Base-by-base conservation (phyloP, 176 grass and related monocot species). In the Secale cereale region DNA sequence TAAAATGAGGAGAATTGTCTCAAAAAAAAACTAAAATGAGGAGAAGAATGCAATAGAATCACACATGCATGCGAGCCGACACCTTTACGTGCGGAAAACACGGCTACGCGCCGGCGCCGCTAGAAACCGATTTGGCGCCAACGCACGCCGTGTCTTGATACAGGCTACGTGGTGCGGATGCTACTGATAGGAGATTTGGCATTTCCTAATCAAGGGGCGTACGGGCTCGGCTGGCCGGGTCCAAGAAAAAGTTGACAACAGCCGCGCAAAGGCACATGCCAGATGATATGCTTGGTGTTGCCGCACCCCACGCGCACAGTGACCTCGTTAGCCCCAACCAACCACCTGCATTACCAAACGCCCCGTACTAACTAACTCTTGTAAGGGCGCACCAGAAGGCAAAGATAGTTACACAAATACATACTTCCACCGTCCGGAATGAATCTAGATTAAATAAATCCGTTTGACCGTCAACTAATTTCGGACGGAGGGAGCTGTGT, bases 291-390 rank as follows among this genome's bases (percentile, higher is more conserved):
- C 52, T 31, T n/a, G 27, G 37, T 64, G 16, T 30, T 46, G 6
- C 7, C 40, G 9, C 10, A 7, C 20, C 68, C 19, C 41, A 1
- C 19, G 0, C 3, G 41, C 14, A 74, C 25, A 30, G 74, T 57
- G 48, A 54, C 27, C 63, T 29, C 43, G 27, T 46, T 65, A n/a
- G 62, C 63, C 25, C 67, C 15, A 28, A 81, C 78, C 78, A 81
- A 81, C 81, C 68, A 60, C 59, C 25, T 40, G n/a, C 31, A 14
- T 69, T 37, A 59, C n/a, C 80, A 70, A 57, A 70, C 80, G 54
- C 23, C 81, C 30, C 12, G 54, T 83, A 12, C 69, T 74, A 61
- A 15, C 69, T n/a, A 19, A 33, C 12, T 30, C 37, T 16, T 7
- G 7, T 74, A 46, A 17, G 54, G 74, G 70, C 45, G 17, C 69